Base-by-base conservation (phyloP, 2,329 filamentous ascomycete species). In the Paecilomyces niveus region DNA sequence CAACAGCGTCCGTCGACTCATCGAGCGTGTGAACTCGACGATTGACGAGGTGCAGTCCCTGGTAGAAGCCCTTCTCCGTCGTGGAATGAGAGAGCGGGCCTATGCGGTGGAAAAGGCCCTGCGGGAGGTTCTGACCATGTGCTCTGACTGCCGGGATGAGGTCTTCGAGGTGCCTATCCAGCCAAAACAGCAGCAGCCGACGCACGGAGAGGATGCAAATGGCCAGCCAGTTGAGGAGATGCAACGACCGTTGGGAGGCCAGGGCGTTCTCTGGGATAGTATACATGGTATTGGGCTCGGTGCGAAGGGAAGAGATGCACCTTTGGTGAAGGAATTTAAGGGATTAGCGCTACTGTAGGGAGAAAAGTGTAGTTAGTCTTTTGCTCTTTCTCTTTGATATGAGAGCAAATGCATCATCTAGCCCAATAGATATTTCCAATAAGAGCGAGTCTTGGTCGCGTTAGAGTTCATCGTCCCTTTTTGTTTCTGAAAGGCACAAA, bases 71-170 rank as follows among this genome's bases (percentile, higher is more conserved):
- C 78, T 97, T 59, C 80, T 92, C 61, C 83, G 92, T 58, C 80
- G 94, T 33, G 85, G 84, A 21, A 97, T 97, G 94, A 82, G 89
- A 52, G 94, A 97, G 78, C 83, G 92, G 54, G 94, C 92, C 3
- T 81, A 85, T 13, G 89, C 90, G 6, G 84, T 96, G 2, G 89
- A 94, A 73, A 81, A 78, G 8, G 82, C 90, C 26, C 85, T 93
- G 76, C 81, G 76, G 4, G 90, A 94, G 62, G 87, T 97, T 0
- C 77, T 90, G 9, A 85, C 84, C 52, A 82, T 85, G 61, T 96
- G 90, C 71, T 76, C 75, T 62, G 79, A 77, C 7, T 88, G 88
- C 51, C 80, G 92, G 15, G 78, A 75, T 9, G 89, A 95, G 66
- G 88, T 96, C 0, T 96, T 89, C 70, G 78, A 78, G 56, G 64